phyloP scores from a whole-genome alignment of 176 grass and related monocot species.

The Carex littledalei region DNA sequence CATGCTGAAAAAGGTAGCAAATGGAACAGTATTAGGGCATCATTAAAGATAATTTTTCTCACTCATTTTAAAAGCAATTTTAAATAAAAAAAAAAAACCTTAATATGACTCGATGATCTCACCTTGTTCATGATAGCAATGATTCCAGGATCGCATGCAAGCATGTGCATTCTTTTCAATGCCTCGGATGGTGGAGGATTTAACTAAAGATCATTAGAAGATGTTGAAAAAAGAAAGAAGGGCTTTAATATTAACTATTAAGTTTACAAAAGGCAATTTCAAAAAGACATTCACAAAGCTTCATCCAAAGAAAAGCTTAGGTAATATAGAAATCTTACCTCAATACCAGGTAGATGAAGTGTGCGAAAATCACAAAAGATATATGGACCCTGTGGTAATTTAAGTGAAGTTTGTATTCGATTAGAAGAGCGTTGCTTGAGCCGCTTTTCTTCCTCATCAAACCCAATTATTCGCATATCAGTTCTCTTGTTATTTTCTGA shows the following conservation, averaged over 20 bases:
- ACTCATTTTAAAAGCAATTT: neutral
- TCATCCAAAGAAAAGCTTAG: neutral
- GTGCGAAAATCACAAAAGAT: slow-evolving; percentile 85
- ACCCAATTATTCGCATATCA: slow-evolving; percentile 75
- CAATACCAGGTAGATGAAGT: slow-evolving; percentile 68
- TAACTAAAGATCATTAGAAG: slow-evolving; percentile 35
- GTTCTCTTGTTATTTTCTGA: slow-evolving; percentile 58
- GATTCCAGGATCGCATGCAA: slow-evolving; percentile 94
- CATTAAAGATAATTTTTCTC: neutral
- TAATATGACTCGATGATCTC: slow-evolving; percentile 23
- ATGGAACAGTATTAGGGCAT: neutral
- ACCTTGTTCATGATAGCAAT: slow-evolving; percentile 99
- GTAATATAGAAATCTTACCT: slow-evolving; percentile 39
- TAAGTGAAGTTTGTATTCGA: slow-evolving; percentile 44
- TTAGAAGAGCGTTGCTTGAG: slow-evolving; percentile 47
- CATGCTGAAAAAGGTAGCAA: slow-evolving; percentile 47
- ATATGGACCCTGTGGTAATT: slow-evolving; percentile 78
- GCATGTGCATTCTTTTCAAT: slow-evolving; percentile 97
- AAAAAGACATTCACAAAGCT: neutral
- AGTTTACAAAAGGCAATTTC: neutral
- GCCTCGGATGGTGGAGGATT: slow-evolving; percentile 80
- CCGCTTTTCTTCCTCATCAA: slow-evolving; percentile 84
- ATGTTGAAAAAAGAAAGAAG: slow-evolving; percentile 11
- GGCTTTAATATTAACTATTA: neutral
- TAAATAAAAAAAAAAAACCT: neutral